These are phyloP conservation scores for Pseudozyma pruni DNA, from an alignment of 1,284 basidiomycete species.

Conservation along the genomic window DNA sequence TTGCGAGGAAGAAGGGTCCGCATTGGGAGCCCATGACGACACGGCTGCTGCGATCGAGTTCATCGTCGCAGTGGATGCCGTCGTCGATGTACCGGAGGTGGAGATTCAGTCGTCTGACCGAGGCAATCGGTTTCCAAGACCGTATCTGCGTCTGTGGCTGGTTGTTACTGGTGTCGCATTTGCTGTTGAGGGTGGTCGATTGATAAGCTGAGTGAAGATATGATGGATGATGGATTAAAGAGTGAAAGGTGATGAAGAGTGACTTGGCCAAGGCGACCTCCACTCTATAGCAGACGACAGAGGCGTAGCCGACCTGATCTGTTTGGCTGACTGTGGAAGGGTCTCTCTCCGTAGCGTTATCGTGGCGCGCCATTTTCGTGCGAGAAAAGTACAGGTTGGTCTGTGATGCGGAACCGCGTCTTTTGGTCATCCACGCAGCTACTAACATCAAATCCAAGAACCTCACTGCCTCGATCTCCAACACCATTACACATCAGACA, in stretches of 20 bases:
- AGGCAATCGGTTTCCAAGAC: no score
- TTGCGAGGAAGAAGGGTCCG: neutral
- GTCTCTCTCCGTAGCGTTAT: no score
- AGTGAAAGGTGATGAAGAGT: conserved; percentile 1
- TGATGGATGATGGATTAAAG: neutral
- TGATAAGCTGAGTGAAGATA: no score
- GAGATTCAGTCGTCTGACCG: no score
- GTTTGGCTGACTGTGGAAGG: no score
- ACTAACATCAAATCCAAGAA: conserved; percentile 1
- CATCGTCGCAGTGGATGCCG: neutral
- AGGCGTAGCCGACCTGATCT: neutral
- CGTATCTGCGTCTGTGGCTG: no score
- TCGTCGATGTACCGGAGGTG: conserved; percentile 1
- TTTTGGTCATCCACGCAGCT: neutral
- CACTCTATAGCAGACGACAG: no score
- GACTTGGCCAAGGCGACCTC: conserved; percentile 3
- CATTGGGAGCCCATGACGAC: neutral
- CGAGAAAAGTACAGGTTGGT: neutral
- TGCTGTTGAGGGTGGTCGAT: no score
- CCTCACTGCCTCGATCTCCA: neutral
- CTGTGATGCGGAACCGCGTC: conserved; percentile 15
- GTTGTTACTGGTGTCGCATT: no score
- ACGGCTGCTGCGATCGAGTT: conserved; percentile 9
- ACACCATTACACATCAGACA: conserved; percentile 9
- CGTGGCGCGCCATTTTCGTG: neutral